Evolutionary conservation across 2,329 filamentous ascomycete species (phyloP).

Genomic region (Orbilia blumenaviensis): DNA sequence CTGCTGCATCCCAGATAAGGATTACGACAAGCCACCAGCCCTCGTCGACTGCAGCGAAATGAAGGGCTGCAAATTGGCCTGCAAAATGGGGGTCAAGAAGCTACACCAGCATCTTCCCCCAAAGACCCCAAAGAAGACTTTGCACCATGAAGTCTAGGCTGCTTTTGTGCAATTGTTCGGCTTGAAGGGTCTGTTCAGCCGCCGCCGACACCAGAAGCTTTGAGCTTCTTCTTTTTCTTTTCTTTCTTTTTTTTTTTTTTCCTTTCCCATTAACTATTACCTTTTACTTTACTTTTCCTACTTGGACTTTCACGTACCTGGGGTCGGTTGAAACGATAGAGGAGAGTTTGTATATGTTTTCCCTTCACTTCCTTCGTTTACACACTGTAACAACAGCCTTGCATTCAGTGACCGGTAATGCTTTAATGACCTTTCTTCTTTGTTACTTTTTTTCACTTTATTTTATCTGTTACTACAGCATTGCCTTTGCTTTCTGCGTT

Average conservation of each 20-base stretch:
- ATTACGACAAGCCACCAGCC: slow-evolving; percentile 66
- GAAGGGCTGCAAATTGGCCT: slow-evolving; percentile 55
- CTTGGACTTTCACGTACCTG: slow-evolving; percentile 27
- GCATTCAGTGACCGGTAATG: slow-evolving; percentile 45
- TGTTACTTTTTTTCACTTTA: background rate
- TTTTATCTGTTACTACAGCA: slow-evolving; percentile 25
- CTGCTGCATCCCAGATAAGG: slow-evolving; percentile 78
- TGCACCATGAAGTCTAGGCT: slow-evolving; percentile 53
- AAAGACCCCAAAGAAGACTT: slow-evolving; percentile 53
- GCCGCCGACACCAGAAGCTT: background rate
- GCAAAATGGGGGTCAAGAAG: slow-evolving; percentile 57
- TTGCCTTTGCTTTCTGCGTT: slow-evolving; percentile 30
- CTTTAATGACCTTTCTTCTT: slow-evolving; percentile 42
- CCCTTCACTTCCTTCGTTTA: slow-evolving; percentile 28
- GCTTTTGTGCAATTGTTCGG: slow-evolving; percentile 50
- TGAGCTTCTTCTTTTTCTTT: slow-evolving; percentile 5
- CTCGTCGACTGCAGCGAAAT: slow-evolving; percentile 56
- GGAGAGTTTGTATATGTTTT: slow-evolving; percentile 51
- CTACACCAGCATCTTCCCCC: slow-evolving; percentile 57
- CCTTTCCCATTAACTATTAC: too few species aligned
- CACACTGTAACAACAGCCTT: slow-evolving; percentile 52
- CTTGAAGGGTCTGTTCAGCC: slow-evolving; percentile 29
- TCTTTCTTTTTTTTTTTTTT: slow-evolving; percentile 13
- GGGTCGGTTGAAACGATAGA: slow-evolving; percentile 53
- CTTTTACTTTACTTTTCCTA: slow-evolving; percentile 5